Evolutionary conservation across 2,329 filamentous ascomycete genomes (phyloP), one percentile per base, ranked within the genome.

Genomic region (Thielaviopsis punctulata): DNA sequence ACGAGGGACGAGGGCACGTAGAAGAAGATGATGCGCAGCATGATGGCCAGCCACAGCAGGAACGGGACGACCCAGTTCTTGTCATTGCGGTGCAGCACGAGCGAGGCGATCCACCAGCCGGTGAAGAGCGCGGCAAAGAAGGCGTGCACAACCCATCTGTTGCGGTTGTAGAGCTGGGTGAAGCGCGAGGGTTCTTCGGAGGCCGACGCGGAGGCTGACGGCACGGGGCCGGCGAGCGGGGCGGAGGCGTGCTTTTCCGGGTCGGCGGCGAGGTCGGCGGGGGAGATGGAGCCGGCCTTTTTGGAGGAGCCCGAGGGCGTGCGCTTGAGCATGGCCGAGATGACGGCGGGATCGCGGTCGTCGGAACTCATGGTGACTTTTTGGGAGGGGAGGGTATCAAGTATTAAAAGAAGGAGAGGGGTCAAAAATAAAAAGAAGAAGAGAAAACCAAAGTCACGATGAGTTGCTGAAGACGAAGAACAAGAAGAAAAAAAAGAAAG

Each of bases 31-130:
- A 94, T 64, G 30, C 88, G 82, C 49, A 92, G 69, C 10, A 76
- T 78, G 59, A 93, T 80, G 58, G 71, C 73, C 45, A 94, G 76
- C 72, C 82, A 94, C 46, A 95, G 63, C 49, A 94, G 72, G 66
- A 93, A 92, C 0, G 88, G 87, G 48, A 89, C 77, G 53, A 93
- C 66, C 87, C 87, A 94, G 61, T 86, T 86, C 66, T 72, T 73
- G 61, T 87, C 79, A 55, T 82, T 59, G 55, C 78, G 78, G 63
- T 90, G 86, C 51, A 86, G 70, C 55, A 88, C 71, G 47, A 90
- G 68, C 52, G 80, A 77, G 6, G 82, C 80, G 57, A 89, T 82
- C 83, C 83, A 89, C 84, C 84, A 88, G 60, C 70, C 72, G 2
- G 70, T 72, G 56, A 70, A 69, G 52, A 72, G 58, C 48, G 59